phyloP scores from a whole-genome alignment of 179 eudicot genomes.

The Silene vulgaris region DNA sequence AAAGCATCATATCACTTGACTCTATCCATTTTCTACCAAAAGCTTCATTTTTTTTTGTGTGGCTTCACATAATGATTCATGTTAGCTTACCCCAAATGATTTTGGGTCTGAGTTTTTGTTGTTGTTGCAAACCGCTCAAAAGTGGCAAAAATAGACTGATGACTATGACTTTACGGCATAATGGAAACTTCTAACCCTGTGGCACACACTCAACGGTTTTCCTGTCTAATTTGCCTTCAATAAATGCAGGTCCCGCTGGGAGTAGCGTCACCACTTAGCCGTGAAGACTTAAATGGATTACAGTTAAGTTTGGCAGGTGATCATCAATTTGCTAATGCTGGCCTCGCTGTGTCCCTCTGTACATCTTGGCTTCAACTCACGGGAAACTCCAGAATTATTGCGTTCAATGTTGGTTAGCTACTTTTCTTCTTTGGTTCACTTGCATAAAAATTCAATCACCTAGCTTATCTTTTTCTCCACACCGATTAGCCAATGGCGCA shows the following conservation, averaged over 20 bases:
- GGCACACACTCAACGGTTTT: background rate
- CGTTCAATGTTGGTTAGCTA: conserved; percentile 43
- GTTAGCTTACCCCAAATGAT: background rate
- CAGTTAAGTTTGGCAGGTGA: conserved; percentile 70
- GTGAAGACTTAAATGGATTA: conserved; percentile 38
- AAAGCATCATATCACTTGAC: background rate
- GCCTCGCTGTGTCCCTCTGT: conserved; percentile 73
- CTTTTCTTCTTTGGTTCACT: conserved; percentile 12
- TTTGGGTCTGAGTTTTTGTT: background rate
- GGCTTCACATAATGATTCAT: background rate
- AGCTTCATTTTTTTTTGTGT: background rate
- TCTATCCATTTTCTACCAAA: background rate
- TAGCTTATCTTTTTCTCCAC: background rate
- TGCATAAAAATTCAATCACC: background rate
- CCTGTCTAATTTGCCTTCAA: conserved; percentile 10
- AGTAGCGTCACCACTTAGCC: conserved; percentile 50
- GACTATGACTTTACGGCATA: background rate
- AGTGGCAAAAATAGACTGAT: background rate
- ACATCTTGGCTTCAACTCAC: conserved; percentile 65
- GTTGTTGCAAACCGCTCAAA: background rate
- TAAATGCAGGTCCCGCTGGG: conserved; percentile 59
- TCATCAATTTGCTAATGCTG: conserved; percentile 75
- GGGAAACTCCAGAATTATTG: conserved; percentile 43
- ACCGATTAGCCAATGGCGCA: background rate
- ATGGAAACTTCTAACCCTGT: background rate